phyloP scores from a whole-genome alignment of 2,329 filamentous ascomycete genomes.

The Dothistroma pini region DNA sequence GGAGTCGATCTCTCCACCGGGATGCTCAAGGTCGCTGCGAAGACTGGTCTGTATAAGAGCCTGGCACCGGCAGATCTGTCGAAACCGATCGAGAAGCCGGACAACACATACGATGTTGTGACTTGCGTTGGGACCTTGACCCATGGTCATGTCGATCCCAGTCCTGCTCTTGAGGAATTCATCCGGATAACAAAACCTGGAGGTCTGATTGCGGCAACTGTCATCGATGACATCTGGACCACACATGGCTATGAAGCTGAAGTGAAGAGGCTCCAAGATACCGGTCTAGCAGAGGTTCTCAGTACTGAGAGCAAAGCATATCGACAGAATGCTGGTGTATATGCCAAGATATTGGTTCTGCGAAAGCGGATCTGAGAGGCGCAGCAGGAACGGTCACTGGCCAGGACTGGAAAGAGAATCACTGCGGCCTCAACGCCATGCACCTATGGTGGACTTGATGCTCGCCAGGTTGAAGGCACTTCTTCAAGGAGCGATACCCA shows the following conservation, averaged over 20 bases:
- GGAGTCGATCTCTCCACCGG: conserved; percentile 52
- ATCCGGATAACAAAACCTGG: conserved; percentile 47
- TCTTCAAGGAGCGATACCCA: neutral
- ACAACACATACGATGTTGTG: conserved; percentile 48
- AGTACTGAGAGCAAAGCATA: conserved; percentile 33
- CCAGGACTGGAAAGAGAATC: neutral
- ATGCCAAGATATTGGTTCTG: conserved; percentile 25
- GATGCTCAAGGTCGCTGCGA: conserved; percentile 50
- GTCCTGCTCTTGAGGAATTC: conserved; percentile 46
- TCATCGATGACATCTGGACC: conserved; percentile 51
- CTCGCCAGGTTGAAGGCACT: neutral
- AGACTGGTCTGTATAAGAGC: conserved; percentile 47
- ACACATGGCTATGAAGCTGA: conserved; percentile 47
- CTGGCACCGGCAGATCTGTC: conserved; percentile 48
- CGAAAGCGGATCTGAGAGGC: conserved; percentile 17
- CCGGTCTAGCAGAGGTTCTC: conserved; percentile 38
- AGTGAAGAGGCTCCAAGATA: conserved; percentile 39
- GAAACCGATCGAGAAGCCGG: conserved; percentile 38
- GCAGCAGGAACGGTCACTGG: neutral
- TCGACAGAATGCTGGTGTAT: conserved; percentile 26
- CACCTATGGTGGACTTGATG: neutral
- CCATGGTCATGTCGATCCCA: conserved; percentile 52
- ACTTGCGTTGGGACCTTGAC: conserved; percentile 55
- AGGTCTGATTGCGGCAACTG: conserved; percentile 51
- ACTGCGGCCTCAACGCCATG: neutral